phyloP scores from a whole-genome alignment of 208 protist genomes.

The Trypanosoma mega region DNA sequence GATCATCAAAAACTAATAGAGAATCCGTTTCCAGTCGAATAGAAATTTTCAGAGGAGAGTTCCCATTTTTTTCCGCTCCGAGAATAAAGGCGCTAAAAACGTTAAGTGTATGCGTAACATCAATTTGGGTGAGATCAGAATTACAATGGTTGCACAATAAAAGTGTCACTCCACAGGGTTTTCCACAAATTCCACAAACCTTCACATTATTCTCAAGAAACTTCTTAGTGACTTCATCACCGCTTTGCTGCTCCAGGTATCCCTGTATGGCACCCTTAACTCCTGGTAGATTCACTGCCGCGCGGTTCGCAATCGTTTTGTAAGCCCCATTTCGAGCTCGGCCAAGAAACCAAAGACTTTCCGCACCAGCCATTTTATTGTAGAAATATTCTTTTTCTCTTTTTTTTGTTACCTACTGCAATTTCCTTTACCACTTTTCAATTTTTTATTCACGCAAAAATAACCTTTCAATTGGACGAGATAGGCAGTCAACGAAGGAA shows the following conservation, averaged over 20 bases:
- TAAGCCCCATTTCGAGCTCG: not conserved
- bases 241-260: not conserved
- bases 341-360: constrained; percentile 12
- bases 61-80: constrained; percentile 13
- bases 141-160: constrained; percentile 8
- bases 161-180: constrained; percentile 12
- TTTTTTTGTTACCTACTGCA: too few species aligned
- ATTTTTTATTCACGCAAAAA: too few species aligned
- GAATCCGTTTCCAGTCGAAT: constrained; percentile 16
- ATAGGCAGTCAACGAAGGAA: too few species aligned
- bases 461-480: too few species aligned
- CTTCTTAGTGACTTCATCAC: not conserved
- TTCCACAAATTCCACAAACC: not conserved
- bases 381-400: too few species aligned
- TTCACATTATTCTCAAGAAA: constrained; percentile 16
- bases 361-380: constrained; percentile 14
- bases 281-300: not conserved
- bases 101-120: constrained; percentile 7
- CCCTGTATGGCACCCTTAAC: constrained; percentile 1
- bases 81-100: constrained; percentile 16
- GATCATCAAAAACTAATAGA: constrained; percentile 19
- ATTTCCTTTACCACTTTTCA: too few species aligned
- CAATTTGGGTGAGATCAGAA: not conserved
- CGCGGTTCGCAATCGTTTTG: not conserved
- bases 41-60: constrained; percentile 16